Evolutionary conservation across 2,329 filamentous ascomycete genomes (phyloP), one percentile per base, ranked within the genome.

Genomic region (Phialophora macrospora): DNA sequence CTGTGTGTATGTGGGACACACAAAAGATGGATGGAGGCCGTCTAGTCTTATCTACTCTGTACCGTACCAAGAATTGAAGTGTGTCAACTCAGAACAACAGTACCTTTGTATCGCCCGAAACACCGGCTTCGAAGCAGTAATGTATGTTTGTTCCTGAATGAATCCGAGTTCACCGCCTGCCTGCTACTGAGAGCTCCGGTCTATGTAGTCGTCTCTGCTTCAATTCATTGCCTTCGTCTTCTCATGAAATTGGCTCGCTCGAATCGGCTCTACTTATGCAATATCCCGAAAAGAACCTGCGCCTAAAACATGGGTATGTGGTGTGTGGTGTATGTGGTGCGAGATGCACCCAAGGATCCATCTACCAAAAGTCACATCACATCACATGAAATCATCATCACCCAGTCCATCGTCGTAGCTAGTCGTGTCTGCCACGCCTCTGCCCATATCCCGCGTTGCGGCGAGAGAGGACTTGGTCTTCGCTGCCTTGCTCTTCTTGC

Each of bases 401-500:
- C 88, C 92, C 84, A 83, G 92, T 80, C 91, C 94, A 67, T 92
- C 90, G 62, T 93, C 90, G 75, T 98, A 97, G 55, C 87, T 82
- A 63, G 85, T 86, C n/a, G 87, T 88, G 78, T 98, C 94, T 17
- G 88, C 84, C 57, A 80, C 80, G 69, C 68, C 77, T 84, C 84
- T 73, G 83, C 79, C 73, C 77, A 73, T 77, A 80, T 74, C 84
- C 77, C 80, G 84, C 81, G 75, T 79, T 81, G 65, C 88, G 62
- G 91, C 90, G 57, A 98, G 83, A 6, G 87, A 89, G 20, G 91
- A 87, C 88, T 99, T 99, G 46, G 90, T 96, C 88, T 98, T 98
- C 68, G 92, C 90, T 4, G 93, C 93, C 86, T 98, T 98, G 73
- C 84, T 88, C 88, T 98, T 99, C 90, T 98, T 99, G 74, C 90